A percentile compares a stretch with the other conserved stretches of the same genome.
These are phyloP conservation scores for Theileria orientalis DNA, from an alignment of 169 alveolate genomes.

Conservation along the genomic window DNA sequence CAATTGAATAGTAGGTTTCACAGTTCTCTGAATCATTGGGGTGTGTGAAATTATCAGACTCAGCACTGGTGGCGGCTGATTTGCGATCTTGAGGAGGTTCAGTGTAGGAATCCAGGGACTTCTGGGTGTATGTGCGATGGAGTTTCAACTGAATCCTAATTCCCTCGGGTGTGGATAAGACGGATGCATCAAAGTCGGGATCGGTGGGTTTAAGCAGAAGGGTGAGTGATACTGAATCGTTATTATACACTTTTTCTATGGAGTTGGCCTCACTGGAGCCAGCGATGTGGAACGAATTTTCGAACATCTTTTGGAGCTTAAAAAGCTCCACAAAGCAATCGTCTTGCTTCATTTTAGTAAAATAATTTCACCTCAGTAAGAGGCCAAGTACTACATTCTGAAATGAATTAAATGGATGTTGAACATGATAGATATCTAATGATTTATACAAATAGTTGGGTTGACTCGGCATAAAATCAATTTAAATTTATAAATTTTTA, in stretches of 20 bases:
- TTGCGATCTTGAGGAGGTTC: background rate
- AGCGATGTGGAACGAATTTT: conserved; percentile 12
- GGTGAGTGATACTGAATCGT: background rate
- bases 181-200: conserved; percentile 40
- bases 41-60: background rate
- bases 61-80: background rate
- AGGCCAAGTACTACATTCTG: background rate
- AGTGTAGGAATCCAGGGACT: background rate
- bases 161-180: conserved; percentile 13
- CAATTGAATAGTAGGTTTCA: conserved; percentile 8
- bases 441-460: background rate
- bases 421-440: background rate
- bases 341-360: conserved; percentile 11
- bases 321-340: conserved; percentile 52
- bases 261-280: background rate
- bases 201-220: conserved; percentile 45
- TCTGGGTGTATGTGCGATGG: conserved; percentile 1
- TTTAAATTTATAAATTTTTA: background rate
- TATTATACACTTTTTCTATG: conserved; percentile 28
- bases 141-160: conserved; percentile 10
- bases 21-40: background rate
- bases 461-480: background rate
- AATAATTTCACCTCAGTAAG: background rate
- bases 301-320: conserved; percentile 55
- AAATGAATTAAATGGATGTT: background rate